Evolutionary conservation across 768 basidiomycete species (phyloP).

Genomic region (Boletus sensibilis): DNA sequence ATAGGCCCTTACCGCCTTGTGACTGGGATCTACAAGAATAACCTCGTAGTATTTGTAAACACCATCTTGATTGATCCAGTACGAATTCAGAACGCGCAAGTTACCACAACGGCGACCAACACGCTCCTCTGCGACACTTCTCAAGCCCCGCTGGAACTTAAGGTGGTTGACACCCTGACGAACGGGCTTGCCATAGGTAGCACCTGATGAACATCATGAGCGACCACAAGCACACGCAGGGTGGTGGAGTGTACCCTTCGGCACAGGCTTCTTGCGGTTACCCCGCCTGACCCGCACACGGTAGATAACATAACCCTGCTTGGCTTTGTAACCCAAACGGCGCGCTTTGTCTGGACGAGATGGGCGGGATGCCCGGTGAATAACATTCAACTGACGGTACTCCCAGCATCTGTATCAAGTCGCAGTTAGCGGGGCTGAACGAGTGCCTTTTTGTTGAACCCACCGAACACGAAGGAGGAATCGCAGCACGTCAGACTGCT

Average conservation of each 20-base stretch:
- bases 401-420: slow-evolving; percentile 80
- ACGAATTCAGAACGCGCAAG: slow-evolving; percentile 94
- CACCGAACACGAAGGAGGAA: slow-evolving; percentile 97
- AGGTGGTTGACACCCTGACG: slow-evolving; percentile 99
- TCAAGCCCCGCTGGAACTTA: slow-evolving; percentile 93
- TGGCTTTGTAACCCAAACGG: slow-evolving; percentile 98
- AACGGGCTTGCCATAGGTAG: slow-evolving; percentile 98
- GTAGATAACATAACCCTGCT: slow-evolving; percentile 99
- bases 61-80: slow-evolving; percentile 99
- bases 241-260: slow-evolving; percentile 70
- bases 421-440: slow-evolving; percentile 4
- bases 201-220: slow-evolving; percentile 51
- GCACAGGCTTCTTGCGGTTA: slow-evolving; percentile 98
- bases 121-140: slow-evolving; percentile 95
- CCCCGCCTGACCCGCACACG: slow-evolving; percentile 96
- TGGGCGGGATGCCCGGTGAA: slow-evolving; percentile 96
- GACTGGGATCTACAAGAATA: slow-evolving; percentile 93
- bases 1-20: slow-evolving; percentile 75
- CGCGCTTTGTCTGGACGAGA: slow-evolving; percentile 99
- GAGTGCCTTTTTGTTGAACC: slow-evolving; percentile 24
- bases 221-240: background rate
- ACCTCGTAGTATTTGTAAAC: slow-evolving; percentile 99
- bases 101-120: slow-evolving; percentile 96
- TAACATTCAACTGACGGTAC: slow-evolving; percentile 96
- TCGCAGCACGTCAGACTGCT: slow-evolving; percentile 94